Evolutionary conservation across 768 basidiomycete genomes (phyloP).

Genomic region (Phaeolepiota aurea): DNA sequence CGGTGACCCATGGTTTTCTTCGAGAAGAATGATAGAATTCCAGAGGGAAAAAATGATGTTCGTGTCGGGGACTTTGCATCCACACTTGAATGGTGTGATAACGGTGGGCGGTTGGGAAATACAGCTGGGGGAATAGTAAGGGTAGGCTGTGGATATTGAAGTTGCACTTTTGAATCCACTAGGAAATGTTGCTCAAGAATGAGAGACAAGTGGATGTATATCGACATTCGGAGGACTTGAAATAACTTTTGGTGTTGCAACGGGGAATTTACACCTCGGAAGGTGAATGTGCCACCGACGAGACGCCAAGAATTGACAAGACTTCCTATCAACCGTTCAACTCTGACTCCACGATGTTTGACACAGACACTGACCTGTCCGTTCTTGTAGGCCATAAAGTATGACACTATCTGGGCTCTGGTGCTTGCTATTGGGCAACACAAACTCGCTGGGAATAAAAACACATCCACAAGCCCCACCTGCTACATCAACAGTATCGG

Average conservation of each 20-base stretch:
- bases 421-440: slow-evolving; percentile 22
- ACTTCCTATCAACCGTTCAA: no score
- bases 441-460: slow-evolving; percentile 33
- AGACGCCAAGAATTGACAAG: no score
- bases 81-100: slow-evolving; percentile 1
- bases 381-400: slow-evolving; percentile 42
- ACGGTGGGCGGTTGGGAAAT: slow-evolving; percentile 7
- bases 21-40: slow-evolving; percentile 34
- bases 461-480: slow-evolving; percentile 33
- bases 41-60: slow-evolving; percentile 26
- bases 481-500: slow-evolving; percentile 31
- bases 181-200: slow-evolving; percentile 56
- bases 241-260: slow-evolving; percentile 34
- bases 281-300: slow-evolving; percentile 55
- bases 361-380: slow-evolving; percentile 45
- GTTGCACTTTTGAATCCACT: slow-evolving; percentile 36
- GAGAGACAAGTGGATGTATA: slow-evolving; percentile 50
- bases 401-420: slow-evolving; percentile 21
- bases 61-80: slow-evolving; percentile 11
- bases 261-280: slow-evolving; percentile 36
- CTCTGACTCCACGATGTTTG: no score
- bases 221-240: slow-evolving; percentile 39
- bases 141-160: slow-evolving; percentile 31
- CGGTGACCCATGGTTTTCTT: slow-evolving; percentile 15
- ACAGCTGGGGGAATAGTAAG: slow-evolving; percentile 17